Conservation (phyloP, 768 basidiomycete species). For the Auriscalpium microsporum region DNA sequence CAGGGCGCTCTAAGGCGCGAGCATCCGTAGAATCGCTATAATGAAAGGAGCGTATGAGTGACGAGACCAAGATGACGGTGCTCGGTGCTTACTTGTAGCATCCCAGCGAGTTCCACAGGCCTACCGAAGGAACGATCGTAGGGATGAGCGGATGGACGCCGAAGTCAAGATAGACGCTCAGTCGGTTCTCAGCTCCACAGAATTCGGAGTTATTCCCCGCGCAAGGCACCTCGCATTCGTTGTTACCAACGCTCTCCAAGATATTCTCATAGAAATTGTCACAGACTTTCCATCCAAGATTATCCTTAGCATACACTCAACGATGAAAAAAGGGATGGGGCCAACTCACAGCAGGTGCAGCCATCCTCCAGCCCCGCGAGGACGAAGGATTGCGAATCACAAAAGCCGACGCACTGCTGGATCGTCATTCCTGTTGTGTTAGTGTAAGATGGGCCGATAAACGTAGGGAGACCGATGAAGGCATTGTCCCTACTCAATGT, state of each 20-base stretch:
- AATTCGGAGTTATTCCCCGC: slow-evolving; percentile 44
- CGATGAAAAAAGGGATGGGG: neutral
- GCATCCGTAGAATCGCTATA: slow-evolving; percentile 23
- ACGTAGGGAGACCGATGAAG: slow-evolving; percentile 24
- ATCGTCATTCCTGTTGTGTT: slow-evolving; percentile 53
- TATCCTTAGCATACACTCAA: no score
- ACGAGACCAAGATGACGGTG: neutral
- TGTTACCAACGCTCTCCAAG: slow-evolving; percentile 36
- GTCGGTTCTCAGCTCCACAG: slow-evolving; percentile 49
- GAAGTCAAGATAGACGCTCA: slow-evolving; percentile 52
- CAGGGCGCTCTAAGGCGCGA: neutral
- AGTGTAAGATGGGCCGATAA: slow-evolving; percentile 38
- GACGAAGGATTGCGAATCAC: slow-evolving; percentile 36
- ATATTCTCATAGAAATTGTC: slow-evolving; percentile 30
- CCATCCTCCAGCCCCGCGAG: slow-evolving; percentile 65
- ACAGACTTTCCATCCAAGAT: neutral
- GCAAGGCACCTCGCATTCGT: slow-evolving; percentile 51
- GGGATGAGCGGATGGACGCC: slow-evolving; percentile 43
- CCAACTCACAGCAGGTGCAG: slow-evolving; percentile 43
- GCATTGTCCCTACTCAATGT: neutral
- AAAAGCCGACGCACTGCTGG: slow-evolving; percentile 37
- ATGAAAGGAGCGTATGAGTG: neutral
- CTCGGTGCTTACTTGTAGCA: slow-evolving; percentile 50
- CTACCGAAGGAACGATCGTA: slow-evolving; percentile 41
- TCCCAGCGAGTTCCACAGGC: slow-evolving; percentile 61